Conservation (phyloP, 306 rosid species). For the Fagus crenata region DNA sequence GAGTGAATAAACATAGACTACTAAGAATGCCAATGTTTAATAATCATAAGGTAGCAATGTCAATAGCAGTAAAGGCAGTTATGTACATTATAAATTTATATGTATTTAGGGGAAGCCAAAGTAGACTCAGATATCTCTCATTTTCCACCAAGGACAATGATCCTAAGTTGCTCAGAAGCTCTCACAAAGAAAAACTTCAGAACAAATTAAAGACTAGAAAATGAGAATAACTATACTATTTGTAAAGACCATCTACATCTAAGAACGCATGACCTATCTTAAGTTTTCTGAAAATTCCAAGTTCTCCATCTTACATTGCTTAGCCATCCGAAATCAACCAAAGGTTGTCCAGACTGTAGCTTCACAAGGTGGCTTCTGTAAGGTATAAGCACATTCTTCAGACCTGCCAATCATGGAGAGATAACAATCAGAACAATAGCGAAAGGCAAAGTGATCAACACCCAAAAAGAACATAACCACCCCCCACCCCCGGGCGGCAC, state of each 20-base stretch:
- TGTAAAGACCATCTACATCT: background rate
- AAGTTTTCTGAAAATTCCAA: conserved; percentile 46
- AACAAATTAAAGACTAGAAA: background rate
- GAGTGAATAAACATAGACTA: too few species aligned
- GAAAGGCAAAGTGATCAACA: background rate
- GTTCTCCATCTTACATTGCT: conserved; percentile 65
- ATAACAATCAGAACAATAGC: conserved; percentile 23
- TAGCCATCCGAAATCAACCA: conserved; percentile 82
- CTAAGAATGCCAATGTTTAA: too few species aligned
- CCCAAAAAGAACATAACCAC: background rate
- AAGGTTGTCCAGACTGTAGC: conserved; percentile 47
- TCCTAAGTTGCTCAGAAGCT: background rate
- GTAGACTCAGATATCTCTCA: too few species aligned
- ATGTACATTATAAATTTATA: too few species aligned
- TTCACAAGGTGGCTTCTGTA: conserved; percentile 61
- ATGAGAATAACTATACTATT: background rate
- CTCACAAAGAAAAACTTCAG: background rate
- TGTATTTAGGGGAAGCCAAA: too few species aligned
- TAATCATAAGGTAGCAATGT: too few species aligned
- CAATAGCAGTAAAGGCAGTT: too few species aligned
- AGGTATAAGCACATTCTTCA: conserved; percentile 76
- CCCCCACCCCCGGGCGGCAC: too few species aligned
- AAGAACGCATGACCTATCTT: background rate
- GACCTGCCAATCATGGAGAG: conserved; percentile 52
- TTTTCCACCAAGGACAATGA: background rate